Base-by-base conservation (phyloP, 1,284 basidiomycete species). In the Ustilago trichophora region DNA sequence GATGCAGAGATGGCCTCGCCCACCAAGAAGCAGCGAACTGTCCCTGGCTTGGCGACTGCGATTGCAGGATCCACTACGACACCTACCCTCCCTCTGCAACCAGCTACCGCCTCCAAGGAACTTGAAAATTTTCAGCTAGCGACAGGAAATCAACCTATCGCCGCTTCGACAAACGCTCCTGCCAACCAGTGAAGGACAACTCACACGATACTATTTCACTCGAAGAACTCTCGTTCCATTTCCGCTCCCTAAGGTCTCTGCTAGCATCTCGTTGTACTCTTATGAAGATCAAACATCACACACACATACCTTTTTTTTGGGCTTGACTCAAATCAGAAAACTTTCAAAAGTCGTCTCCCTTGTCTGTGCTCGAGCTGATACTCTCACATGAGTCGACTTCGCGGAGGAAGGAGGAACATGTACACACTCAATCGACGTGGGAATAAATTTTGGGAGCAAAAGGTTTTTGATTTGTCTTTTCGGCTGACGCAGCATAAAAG, bases 71-170 rank as follows among this genome's bases (percentile, higher is more conserved):
- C 25, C 11, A 24, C n/a, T 7, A n/a, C 47, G 21, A 64, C 55
- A 8, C 63, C 71, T 1, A 58, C 59, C 3, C 52, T 73, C 1
- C 71, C 71, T 8, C 43, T 73, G 16, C 67, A 73, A 33, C 47
- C 67, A 12, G 55, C 36, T 9, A 71, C 71, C 4, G 66, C 71
- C 1, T 45, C 53, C 2, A 53, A 43, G 12, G 71, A 73, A 34
- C 43, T 73, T 18, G 57, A 71, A 36, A 73, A 73, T 36, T 73
- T 73, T 46, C 49, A 54, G 16, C 58, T 73, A 10, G 71, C 71
- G 0, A 73, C 71, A 7, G 71, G 71, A 31, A 51, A 46, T n/a
- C 48, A 56, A 18, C 65, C 65, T 2, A 53, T 68, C 21, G 49
- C 65, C 7, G 65, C 65, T n/a, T 68, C 65, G 6, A 68, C 58